Conservation (phyloP, 768 basidiomycete species). For the Erythrobasidium yunnanense region DNA sequence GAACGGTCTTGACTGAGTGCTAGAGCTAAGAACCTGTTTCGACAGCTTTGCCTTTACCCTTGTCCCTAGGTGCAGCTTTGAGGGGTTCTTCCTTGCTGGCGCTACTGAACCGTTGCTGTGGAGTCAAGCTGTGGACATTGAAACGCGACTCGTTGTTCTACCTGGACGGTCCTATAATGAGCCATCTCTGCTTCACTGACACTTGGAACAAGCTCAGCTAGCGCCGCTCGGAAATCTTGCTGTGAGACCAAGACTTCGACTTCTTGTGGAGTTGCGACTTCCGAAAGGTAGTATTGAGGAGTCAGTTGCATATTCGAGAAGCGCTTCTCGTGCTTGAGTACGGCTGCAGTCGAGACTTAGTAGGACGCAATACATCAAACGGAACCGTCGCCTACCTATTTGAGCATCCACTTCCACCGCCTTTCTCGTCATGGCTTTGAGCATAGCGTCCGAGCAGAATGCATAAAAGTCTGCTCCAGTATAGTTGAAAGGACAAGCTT, state of each 20-base stretch:
- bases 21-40: too few relatives aligned
- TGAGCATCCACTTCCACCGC: constrained; percentile 65
- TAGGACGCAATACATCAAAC: background rate
- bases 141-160: too few relatives aligned
- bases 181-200: constrained; percentile 29
- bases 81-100: too few relatives aligned
- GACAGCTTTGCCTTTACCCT: too few relatives aligned
- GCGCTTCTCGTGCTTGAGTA: constrained; percentile 47
- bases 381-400: constrained; percentile 52
- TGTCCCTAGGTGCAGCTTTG: too few relatives aligned
- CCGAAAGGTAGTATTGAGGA: constrained; percentile 78
- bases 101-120: too few relatives aligned
- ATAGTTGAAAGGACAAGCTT: constrained; percentile 76
- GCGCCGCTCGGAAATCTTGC: constrained; percentile 65
- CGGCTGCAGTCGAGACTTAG: constrained; percentile 35
- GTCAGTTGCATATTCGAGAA: constrained; percentile 57
- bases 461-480: constrained; percentile 99
- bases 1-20: too few relatives aligned
- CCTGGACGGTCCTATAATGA: constrained; percentile 18
- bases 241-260: constrained; percentile 62
- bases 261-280: constrained; percentile 61
- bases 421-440: constrained; percentile 84
- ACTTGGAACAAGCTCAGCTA: constrained; percentile 47
- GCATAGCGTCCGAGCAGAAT: constrained; percentile 86
- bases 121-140: too few relatives aligned